A percentile compares a stretch with the other conserved stretches of the same genome.
Conservation (phyloP, 176 grass and related monocot species). For the Aegilops longissima region DNA sequence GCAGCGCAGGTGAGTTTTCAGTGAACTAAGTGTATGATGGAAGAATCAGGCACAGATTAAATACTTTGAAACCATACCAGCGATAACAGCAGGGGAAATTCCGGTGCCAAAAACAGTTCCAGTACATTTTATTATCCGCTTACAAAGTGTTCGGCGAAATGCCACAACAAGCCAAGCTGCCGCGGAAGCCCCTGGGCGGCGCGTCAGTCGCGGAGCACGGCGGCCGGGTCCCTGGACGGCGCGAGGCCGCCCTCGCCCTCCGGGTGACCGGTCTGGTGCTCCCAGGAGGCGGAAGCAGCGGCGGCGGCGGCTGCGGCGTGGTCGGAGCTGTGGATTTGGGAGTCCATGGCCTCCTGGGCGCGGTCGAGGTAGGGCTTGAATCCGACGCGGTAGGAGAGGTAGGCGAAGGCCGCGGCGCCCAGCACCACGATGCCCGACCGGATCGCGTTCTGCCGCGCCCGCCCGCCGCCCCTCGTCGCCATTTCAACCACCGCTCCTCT, state of each 20-base stretch:
- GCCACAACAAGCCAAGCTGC: background rate
- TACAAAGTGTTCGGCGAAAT: constrained; percentile 39
- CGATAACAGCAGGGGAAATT: background rate
- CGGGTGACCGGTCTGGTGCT: background rate
- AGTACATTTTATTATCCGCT: background rate
- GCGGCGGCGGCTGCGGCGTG: background rate
- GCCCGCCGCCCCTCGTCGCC: constrained; percentile 29
- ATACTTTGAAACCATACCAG: background rate
- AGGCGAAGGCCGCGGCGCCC: constrained; percentile 68
- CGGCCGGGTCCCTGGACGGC: constrained; percentile 36
- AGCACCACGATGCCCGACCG: constrained; percentile 82
- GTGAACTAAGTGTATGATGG: background rate
- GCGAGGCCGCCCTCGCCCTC: background rate
- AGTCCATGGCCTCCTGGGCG: constrained; percentile 56
- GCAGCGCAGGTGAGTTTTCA: no score
- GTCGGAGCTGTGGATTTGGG: background rate
- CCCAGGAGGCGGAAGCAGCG: background rate
- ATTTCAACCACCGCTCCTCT: no score
- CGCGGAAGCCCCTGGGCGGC: no score
- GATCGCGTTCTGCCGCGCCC: constrained; percentile 62
- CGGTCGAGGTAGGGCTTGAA: constrained; percentile 93
- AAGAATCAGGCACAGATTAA: background rate
- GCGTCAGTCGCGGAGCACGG: constrained; percentile 47
- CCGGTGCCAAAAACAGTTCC: background rate
- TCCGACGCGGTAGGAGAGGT: constrained; percentile 76